A percentile compares a stretch with the other conserved stretches of the same genome.
Conservation (phyloP, 192 early-diverging fungal species). For the Obelidium mucronatum region DNA sequence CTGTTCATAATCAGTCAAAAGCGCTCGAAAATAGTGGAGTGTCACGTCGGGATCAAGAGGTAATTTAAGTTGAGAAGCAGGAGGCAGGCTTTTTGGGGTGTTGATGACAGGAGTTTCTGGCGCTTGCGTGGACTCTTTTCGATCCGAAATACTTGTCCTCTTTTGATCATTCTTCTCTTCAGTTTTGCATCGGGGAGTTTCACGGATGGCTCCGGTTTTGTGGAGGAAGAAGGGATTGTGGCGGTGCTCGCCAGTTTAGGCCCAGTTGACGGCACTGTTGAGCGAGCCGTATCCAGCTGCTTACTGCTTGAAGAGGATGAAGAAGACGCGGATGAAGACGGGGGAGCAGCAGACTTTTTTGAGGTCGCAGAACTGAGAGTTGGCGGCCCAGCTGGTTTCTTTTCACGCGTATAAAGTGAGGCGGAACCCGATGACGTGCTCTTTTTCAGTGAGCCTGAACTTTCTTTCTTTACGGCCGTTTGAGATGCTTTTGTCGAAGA, state of each 20-base stretch:
- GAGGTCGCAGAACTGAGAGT: not conserved
- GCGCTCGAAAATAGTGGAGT: conserved; percentile 48
- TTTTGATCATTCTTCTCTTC: too few species aligned
- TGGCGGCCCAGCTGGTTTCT: not conserved
- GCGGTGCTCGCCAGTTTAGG: not conserved
- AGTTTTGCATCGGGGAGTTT: too few species aligned
- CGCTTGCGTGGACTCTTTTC: not conserved
- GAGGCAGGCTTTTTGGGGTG: conserved; percentile 7
- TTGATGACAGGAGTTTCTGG: not conserved
- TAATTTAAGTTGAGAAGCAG: conserved; percentile 39
- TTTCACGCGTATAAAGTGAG: not conserved
- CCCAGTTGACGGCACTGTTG: not conserved
- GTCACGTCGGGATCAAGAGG: conserved; percentile 54
- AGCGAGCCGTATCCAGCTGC: not conserved
- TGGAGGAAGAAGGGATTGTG: not conserved
- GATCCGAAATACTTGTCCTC: too few species aligned
- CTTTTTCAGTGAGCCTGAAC: too few species aligned
- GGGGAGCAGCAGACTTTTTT: not conserved
- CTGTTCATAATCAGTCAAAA: conserved; percentile 85
- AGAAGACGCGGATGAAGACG: too few species aligned
- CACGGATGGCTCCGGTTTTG: too few species aligned
- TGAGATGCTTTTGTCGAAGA: too few species aligned
- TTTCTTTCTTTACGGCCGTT: too few species aligned
- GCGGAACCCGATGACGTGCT: not conserved
- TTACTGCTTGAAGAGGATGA: not conserved